Evolutionary conservation across 352 stramenopile genomes (phyloP).

Genomic region (Globisporangium canariense): DNA sequence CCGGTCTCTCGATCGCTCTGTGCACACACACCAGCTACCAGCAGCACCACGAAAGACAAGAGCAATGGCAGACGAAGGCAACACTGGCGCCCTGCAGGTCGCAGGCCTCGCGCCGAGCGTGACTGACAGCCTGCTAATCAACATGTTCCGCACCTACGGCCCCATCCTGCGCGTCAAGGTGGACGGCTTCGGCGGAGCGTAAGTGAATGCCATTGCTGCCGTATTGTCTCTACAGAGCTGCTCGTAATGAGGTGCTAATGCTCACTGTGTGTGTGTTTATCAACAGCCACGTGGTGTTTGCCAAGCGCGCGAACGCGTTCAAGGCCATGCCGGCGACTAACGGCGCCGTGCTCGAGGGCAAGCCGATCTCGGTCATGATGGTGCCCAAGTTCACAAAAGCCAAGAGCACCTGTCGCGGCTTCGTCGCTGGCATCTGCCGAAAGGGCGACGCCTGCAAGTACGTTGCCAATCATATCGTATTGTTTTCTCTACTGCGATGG

Average conservation of each 20-base stretch:
- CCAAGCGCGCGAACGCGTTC: constrained; percentile 22
- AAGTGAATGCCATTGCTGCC: constrained; percentile 21
- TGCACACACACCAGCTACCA: not conserved
- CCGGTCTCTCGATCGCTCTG: not conserved
- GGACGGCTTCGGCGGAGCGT: constrained; percentile 49
- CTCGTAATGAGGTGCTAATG: not conserved
- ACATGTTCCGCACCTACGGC: constrained; percentile 58
- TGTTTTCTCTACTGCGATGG: not conserved
- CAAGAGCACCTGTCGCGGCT: constrained; percentile 41
- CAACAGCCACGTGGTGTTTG: constrained; percentile 42
- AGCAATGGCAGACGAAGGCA: constrained; percentile 12
- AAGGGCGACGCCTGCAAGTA: constrained; percentile 75
- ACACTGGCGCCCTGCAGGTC: constrained; percentile 33
- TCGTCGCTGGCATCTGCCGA: constrained; percentile 54
- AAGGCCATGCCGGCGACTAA: constrained; percentile 44
- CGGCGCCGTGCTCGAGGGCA: constrained; percentile 51
- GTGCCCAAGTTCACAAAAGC: constrained; percentile 41
- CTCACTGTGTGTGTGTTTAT: not conserved
- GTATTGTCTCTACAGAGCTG: not conserved
- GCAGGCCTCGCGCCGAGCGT: constrained; percentile 42
- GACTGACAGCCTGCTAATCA: constrained; percentile 39
- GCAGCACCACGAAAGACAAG: not conserved
- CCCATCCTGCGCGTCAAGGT: constrained; percentile 48
- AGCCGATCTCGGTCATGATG: constrained; percentile 42
- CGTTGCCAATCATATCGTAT: constrained; percentile 12